A percentile compares a stretch with the other conserved stretches of the same genome.
Conservation (phyloP, 228 moss, liverwort and hornwort genomes). For the Sphagnum fallax region DNA sequence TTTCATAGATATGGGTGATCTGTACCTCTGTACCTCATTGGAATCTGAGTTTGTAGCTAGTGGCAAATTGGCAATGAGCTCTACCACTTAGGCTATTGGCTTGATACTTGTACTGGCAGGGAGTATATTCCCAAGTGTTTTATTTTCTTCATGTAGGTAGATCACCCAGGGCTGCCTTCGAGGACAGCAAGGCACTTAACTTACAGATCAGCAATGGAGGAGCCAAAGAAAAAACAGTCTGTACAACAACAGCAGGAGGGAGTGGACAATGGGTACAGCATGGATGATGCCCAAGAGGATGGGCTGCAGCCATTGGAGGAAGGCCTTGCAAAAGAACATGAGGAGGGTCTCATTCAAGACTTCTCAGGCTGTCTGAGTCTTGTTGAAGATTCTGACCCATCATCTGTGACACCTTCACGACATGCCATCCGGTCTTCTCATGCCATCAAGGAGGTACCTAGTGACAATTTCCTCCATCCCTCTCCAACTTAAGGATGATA, state of each 20-base stretch:
- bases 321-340: conserved; percentile 66
- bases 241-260: conserved; percentile 55
- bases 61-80: too few relatives aligned
- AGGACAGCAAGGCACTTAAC: conserved; percentile 59
- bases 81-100: too few relatives aligned
- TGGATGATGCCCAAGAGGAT: conserved; percentile 12
- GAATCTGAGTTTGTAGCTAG: too few relatives aligned
- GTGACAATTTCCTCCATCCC: too few relatives aligned
- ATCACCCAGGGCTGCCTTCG: conserved; percentile 89
- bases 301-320: conserved; percentile 45
- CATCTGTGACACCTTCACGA: conserved; percentile 18
- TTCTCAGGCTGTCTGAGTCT: conserved; percentile 52
- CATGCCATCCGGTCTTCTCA: conserved; percentile 2
- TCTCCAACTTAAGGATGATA: neutral
- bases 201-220: conserved; percentile 73
- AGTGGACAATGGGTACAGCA: conserved; percentile 13
- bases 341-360: conserved; percentile 56
- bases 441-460: conserved; percentile 34
- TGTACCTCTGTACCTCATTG: too few relatives aligned
- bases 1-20: too few relatives aligned
- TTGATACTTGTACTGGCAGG: too few relatives aligned
- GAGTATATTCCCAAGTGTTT: too few relatives aligned
- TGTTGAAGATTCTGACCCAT: conserved; percentile 51
- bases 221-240: conserved; percentile 23
- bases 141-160: conserved; percentile 33